Evolutionary conservation across 108 stramenopile species (phyloP), one percentile per base, ranked within the genome.

Genomic region (Cyclostephanos tholiformis): DNA sequence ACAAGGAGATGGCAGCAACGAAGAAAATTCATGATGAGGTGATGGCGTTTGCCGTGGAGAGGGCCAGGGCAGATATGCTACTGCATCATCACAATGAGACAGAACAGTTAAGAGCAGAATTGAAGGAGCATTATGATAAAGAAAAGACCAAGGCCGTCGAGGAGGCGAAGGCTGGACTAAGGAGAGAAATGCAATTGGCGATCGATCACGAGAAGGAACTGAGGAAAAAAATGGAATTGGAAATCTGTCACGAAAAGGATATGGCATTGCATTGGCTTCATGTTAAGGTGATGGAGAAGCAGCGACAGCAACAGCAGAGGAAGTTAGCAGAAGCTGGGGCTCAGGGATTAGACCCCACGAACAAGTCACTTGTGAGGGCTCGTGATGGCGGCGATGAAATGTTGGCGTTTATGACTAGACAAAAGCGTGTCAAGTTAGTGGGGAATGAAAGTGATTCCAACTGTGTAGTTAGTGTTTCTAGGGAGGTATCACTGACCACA

Each of bases 1-100:
- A 53, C 14, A 67, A 53, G 49, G 66, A 48, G 20, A 50, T 55
- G 26, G 51, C 0, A 19, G 32, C 14, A 10, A 35, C 66, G 16
- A 49, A 36, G 35, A 12, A 55, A 39, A 32, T 36, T 32, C 52
- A 36, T 35, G 49, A 67, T 14, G 49, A 55, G 36, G 35, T 53
- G 17, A 49, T 52, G n/a, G 66, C 49, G 30, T 8, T 67, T 30
- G 52, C 66, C 20, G 32, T 67, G 66, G 66, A 67, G 20, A 67
- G 32, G 49, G 50, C 38, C 19, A 53, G 51, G 66, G 20, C n/a
- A 6, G 66, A 53, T 3, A 20, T 67, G 32, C 20, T 52, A 32
- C 32, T 52, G 66, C 35, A 53, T 11, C 52, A 52, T 20, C 43
- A 67, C 2, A 16, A 67, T 29, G 66, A 67, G 16, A 67, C 53